Conservation (phyloP, 1,284 basidiomycete species). For the Lentinula novae-zelandiae region DNA sequence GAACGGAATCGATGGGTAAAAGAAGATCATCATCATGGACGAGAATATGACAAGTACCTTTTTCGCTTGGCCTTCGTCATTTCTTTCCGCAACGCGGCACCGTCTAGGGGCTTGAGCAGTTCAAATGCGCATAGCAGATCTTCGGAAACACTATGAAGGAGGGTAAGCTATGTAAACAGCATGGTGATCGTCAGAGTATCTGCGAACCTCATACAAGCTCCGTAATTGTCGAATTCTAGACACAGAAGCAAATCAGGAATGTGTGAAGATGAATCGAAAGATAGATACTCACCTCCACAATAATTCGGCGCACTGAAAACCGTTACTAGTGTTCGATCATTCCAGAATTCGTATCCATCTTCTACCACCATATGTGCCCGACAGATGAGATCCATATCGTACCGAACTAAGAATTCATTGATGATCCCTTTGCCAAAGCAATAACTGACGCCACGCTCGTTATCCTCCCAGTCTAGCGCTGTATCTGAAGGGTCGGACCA, state of each 20-base stretch:
- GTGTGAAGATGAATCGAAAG: not conserved
- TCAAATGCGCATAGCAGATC: slow-evolving; percentile 98
- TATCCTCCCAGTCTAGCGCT: slow-evolving; percentile 99
- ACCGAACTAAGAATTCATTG: slow-evolving; percentile 89
- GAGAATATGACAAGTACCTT: slow-evolving; percentile 51
- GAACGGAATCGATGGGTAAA: not conserved
- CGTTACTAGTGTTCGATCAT: slow-evolving; percentile 96
- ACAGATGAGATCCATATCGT: slow-evolving; percentile 99
- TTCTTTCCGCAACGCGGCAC: slow-evolving; percentile 93
- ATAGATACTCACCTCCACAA: slow-evolving; percentile 79
- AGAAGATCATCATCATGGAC: not conserved
- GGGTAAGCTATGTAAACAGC: slow-evolving; percentile 14
- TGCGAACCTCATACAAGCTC: slow-evolving; percentile 83
- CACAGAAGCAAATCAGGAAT: slow-evolving; percentile 10
- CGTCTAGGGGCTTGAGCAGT: slow-evolving; percentile 93
- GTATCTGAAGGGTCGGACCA: slow-evolving; percentile 99
- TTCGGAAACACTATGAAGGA: slow-evolving; percentile 78
- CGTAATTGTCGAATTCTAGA: slow-evolving; percentile 96
- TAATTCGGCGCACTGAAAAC: slow-evolving; percentile 99
- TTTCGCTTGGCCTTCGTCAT: slow-evolving; percentile 99
- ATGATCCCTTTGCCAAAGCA: slow-evolving; percentile 99
- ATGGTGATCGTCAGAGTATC: not conserved
- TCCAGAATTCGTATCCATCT: slow-evolving; percentile 99
- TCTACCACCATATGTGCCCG: slow-evolving; percentile 99
- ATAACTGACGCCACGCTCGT: slow-evolving; percentile 99